Conservation (phyloP, 805 yeast species). For the Komagataella populi region DNA sequence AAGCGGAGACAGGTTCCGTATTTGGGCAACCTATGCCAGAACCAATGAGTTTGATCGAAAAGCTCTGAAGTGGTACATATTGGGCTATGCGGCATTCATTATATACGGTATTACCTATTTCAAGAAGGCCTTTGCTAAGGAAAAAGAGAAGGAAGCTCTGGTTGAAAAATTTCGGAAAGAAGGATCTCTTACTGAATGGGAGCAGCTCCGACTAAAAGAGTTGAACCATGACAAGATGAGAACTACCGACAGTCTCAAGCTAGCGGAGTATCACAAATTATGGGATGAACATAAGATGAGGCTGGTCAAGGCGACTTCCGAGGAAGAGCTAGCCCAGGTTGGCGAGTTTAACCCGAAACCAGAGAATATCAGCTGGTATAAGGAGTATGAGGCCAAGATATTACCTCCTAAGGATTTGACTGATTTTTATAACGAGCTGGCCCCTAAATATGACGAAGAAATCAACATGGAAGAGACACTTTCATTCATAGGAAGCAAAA, state of each 20-base stretch:
- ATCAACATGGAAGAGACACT: constrained; percentile 64
- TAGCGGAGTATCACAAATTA: constrained; percentile 45
- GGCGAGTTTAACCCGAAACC: constrained; percentile 21
- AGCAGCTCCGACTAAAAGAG: constrained; percentile 46
- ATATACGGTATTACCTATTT: constrained; percentile 51
- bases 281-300: constrained; percentile 15
- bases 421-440: constrained; percentile 61
- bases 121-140: constrained; percentile 53
- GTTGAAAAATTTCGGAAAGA: constrained; percentile 18
- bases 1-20: constrained; percentile 18
- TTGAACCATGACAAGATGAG: constrained; percentile 42
- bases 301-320: constrained; percentile 4
- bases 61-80: constrained; percentile 50
- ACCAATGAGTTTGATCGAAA: constrained; percentile 46
- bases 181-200: constrained; percentile 42
- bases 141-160: constrained; percentile 34
- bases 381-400: constrained; percentile 24
- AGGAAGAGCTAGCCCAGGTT: constrained; percentile 7
- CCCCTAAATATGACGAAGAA: constrained; percentile 67
- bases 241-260: constrained; percentile 48
- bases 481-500: constrained; percentile 43
- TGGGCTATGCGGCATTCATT: constrained; percentile 42
- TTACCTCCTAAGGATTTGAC: constrained; percentile 75
- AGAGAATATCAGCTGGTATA: constrained; percentile 16
- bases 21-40: constrained; percentile 41